Base-by-base conservation (phyloP, 169 alveolate genomes). In the Cryptosporidium tyzzeri region DNA sequence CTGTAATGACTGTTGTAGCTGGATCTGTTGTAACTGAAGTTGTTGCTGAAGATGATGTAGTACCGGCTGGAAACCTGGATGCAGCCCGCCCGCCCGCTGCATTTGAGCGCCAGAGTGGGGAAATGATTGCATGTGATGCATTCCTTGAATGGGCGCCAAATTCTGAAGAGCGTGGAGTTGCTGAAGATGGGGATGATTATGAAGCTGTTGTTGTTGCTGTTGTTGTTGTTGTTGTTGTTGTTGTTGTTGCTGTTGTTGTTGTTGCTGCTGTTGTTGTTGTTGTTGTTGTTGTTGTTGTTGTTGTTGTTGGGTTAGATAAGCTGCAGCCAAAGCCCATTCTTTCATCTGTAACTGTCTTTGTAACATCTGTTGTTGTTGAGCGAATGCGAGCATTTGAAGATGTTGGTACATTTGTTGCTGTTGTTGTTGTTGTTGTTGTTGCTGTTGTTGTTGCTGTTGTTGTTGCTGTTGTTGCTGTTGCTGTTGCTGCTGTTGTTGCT, bases 281-380 rank as follows among this genome's bases (percentile, higher is more conserved):
- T 71, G 67, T 23, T 71, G 85, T 31, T 71, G 85, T 51, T 71
- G 85, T 18, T 71, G 85, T 18, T 71, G 85, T 0, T 71, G 85
- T 0, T 71, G 68, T 29, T 71, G 87, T 29, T 80, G 89, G 35
- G 29, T 33, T 18, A 61, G 21, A 65, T 62, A 35, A 31, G 74
- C 67, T 14, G 74, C 45, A 45, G 71, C 74, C 55, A 80, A 59
- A 3, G 80, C 74, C 74, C 71, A 61, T 23, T 80, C 87, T 44
- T 80, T 80, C 37, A 80, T 80, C 45, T 80, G 87, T 16, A 58
- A 69, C 70, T 80, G 87, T 26, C 74, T 80, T n/a, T 80, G 87
- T 18, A 80, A 14, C 67, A 62, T 80, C 35, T 80, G 87, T 3
- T 65, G 71, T 5, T 75, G 87, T 50, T 80, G 87, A 29, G 74